Conservation (phyloP, 2,329 filamentous ascomycete species). For the Fusarium temperatum region DNA sequence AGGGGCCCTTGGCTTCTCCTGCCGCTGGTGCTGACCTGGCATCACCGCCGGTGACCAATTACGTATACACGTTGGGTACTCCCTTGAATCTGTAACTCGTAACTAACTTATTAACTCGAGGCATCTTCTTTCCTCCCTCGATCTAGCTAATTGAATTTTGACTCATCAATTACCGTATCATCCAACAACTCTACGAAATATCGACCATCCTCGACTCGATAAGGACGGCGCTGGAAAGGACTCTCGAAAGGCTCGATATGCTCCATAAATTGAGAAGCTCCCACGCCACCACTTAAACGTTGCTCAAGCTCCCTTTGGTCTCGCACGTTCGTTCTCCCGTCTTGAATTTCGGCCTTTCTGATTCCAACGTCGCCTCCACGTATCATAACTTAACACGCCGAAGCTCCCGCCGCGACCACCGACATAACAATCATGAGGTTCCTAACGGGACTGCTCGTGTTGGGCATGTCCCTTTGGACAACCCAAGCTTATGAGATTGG, state of each 20-base stretch:
- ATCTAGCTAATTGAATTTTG: neutral
- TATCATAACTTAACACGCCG: slow-evolving; percentile 1
- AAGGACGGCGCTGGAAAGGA: slow-evolving; percentile 2
- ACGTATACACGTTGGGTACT: slow-evolving; percentile 39
- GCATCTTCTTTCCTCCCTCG: slow-evolving; percentile 17
- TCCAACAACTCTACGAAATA: neutral
- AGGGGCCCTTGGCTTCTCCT: slow-evolving; percentile 13
- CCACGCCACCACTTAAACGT: slow-evolving; percentile 32
- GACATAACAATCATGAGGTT: slow-evolving; percentile 59
- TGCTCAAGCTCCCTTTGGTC: slow-evolving; percentile 19
- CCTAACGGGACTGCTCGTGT: slow-evolving; percentile 59
- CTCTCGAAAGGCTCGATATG: slow-evolving; percentile 24
- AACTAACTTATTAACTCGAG: neutral
- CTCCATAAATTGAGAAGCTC: slow-evolving; percentile 37
- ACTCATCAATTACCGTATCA: neutral
- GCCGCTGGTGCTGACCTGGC: slow-evolving; percentile 38
- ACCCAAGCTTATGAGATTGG: slow-evolving; percentile 65
- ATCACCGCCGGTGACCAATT: slow-evolving; percentile 40
- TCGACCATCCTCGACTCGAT: neutral
- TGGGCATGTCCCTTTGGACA: slow-evolving; percentile 65
- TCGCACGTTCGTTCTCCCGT: neutral
- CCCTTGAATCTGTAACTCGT: slow-evolving; percentile 22
- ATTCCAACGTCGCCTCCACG: slow-evolving; percentile 10
- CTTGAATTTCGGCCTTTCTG: slow-evolving; percentile 10
- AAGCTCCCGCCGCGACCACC: slow-evolving; percentile 18